Evolutionary conservation across 2,329 filamentous ascomycete genomes (phyloP).

Genomic region (Lasiodiplodia theobromae): DNA sequence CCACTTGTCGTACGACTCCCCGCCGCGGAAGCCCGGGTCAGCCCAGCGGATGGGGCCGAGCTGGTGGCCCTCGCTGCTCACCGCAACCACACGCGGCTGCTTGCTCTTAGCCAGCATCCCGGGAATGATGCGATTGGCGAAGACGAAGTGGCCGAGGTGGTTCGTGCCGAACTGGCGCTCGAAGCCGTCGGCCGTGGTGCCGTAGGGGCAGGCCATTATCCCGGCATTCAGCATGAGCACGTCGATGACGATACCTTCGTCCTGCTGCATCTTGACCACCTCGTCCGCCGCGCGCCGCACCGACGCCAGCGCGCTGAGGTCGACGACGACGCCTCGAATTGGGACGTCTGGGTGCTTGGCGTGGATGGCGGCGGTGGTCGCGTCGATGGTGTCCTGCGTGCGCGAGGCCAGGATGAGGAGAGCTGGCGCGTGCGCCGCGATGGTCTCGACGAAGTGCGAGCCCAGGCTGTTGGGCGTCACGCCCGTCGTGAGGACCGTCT

Average conservation of each 20-base stretch:
- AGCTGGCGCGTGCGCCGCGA: constrained; percentile 39
- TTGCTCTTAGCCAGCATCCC: constrained; percentile 42
- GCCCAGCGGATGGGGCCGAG: constrained; percentile 31
- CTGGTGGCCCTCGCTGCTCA: constrained; percentile 37
- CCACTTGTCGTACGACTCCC: constrained; percentile 29
- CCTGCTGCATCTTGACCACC: constrained; percentile 35
- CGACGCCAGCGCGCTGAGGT: constrained; percentile 47
- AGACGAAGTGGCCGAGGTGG: constrained; percentile 53
- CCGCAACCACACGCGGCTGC: constrained; percentile 37
- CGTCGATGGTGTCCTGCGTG: constrained; percentile 49
- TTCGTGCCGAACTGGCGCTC: constrained; percentile 57
- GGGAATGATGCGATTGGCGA: constrained; percentile 53
- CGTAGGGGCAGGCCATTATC: constrained; percentile 43
- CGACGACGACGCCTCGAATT: constrained; percentile 42
- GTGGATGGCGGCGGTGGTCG: constrained; percentile 48
- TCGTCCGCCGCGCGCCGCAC: constrained; percentile 45
- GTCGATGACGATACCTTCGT: constrained; percentile 45
- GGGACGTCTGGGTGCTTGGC: constrained; percentile 43
- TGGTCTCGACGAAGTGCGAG: constrained; percentile 39
- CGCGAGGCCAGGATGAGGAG: constrained; percentile 51
- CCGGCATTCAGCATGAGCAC: constrained; percentile 53
- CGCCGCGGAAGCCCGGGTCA: constrained; percentile 33
- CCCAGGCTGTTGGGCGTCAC: constrained; percentile 42
- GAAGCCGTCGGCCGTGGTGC: constrained; percentile 49
- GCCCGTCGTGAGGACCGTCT: constrained; percentile 35